Evolutionary conservation across 83 land plant genomes (phyloP).

Genomic region (Thuja plicata): DNA sequence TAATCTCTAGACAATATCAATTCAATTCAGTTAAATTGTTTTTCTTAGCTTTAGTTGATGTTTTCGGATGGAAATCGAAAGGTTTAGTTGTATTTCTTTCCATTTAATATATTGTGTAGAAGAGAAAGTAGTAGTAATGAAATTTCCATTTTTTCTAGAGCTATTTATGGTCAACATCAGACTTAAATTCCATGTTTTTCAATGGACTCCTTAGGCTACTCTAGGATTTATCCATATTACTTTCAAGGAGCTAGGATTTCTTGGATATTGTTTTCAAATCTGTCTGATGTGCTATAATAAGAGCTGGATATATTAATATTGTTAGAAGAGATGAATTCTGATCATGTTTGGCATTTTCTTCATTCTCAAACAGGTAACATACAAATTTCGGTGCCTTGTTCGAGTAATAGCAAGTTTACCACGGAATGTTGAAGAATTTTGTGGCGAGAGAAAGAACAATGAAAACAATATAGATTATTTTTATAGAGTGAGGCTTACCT

Average conservation of each 20-base stretch:
- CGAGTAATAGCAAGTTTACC: constrained; percentile 68
- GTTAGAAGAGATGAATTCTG: background rate
- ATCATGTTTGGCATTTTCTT: background rate
- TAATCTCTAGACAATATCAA: background rate
- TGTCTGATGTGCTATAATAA: background rate
- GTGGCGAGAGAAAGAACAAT: constrained; percentile 21
- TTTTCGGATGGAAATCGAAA: background rate
- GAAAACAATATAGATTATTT: constrained; percentile 19
- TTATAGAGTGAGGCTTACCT: constrained; percentile 69
- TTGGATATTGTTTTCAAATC: background rate
- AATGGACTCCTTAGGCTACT: background rate
- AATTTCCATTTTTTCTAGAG: background rate
- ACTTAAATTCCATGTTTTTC: background rate
- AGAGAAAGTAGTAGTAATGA: background rate
- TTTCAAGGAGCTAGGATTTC: background rate
- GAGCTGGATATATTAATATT: background rate
- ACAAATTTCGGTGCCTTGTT: constrained; percentile 74
- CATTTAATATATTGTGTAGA: background rate
- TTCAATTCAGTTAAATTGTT: background rate
- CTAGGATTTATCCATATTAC: background rate
- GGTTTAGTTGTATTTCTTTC: background rate
- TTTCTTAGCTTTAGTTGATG: background rate
- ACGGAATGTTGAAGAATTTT: constrained; percentile 49
- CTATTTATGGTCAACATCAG: background rate
- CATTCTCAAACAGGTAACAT: constrained; percentile 49